Conservation (phyloP, 768 basidiomycete genomes). For the Polyporus arcularius region DNA sequence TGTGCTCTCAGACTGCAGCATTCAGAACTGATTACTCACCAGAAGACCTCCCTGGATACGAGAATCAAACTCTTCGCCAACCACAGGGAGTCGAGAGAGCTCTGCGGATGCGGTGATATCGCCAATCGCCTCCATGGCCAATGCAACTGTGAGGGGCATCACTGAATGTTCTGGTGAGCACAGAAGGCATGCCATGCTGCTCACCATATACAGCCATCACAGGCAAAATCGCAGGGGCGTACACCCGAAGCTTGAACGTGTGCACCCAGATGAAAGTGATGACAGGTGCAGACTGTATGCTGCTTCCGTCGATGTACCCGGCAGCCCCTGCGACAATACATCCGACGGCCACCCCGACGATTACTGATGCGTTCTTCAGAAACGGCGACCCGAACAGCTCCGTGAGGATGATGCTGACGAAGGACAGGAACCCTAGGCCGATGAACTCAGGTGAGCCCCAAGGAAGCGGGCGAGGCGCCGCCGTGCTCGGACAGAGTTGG, state of each 20-base stretch:
- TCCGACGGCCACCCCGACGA: constrained; percentile 73
- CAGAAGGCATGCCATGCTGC: constrained; percentile 4
- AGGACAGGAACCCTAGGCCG: constrained; percentile 84
- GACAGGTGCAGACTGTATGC: constrained; percentile 65
- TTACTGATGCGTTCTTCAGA: constrained; percentile 77
- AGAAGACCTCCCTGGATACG: constrained; percentile 84
- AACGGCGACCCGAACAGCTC: constrained; percentile 87
- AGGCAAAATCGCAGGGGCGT: constrained; percentile 67
- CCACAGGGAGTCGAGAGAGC: constrained; percentile 72
- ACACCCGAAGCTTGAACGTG: constrained; percentile 74
- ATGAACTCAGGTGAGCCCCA: constrained; percentile 87
- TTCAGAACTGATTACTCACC: constrained; percentile 33
- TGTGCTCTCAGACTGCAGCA: neutral
- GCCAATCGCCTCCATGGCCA: constrained; percentile 84
- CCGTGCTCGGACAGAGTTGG: constrained; percentile 68
- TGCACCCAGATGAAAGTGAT: constrained; percentile 88
- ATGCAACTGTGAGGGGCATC: constrained; percentile 48
- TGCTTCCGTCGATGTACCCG: constrained; percentile 72
- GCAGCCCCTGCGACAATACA: constrained; percentile 80
- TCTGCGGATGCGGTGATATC: constrained; percentile 85
- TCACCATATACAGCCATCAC: constrained; percentile 62
- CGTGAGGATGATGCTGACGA: constrained; percentile 72
- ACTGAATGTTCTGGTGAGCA: neutral
- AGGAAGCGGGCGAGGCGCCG: constrained; percentile 68
- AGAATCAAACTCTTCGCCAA: constrained; percentile 75